phyloP scores from a whole-genome alignment of 371 early-diverging fungal species.

The Rhizopus sp. region DNA sequence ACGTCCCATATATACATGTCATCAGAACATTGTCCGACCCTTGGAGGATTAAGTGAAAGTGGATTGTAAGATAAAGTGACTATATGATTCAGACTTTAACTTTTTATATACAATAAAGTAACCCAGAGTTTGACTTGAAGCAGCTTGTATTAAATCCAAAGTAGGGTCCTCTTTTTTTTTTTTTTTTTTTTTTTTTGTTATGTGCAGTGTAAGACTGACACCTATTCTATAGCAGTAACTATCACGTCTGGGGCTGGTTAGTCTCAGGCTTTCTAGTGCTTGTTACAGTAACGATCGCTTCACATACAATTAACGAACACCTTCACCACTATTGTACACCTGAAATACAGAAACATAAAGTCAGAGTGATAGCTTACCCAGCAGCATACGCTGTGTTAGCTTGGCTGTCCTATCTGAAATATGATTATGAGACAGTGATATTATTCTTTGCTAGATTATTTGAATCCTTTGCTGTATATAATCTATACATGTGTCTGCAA shows the following conservation, averaged over 20 bases:
- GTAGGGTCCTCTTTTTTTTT: conserved; percentile 15
- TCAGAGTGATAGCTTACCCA: conserved; percentile 50
- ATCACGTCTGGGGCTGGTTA: conserved; percentile 54
- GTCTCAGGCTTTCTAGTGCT: conserved; percentile 35
- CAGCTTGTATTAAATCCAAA: conserved; percentile 41
- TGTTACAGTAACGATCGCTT: conserved; percentile 34
- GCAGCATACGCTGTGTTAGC: conserved; percentile 47
- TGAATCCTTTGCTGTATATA: conserved; percentile 54
- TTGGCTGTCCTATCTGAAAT: conserved; percentile 52
- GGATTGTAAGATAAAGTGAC: conserved; percentile 25
- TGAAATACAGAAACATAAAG: conserved; percentile 48
- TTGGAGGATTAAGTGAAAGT: conserved; percentile 28
- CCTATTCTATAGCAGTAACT: conserved; percentile 29
- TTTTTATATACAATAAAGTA: conserved; percentile 21
- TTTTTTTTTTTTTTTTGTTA: not conserved
- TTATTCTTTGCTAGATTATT: conserved; percentile 51
- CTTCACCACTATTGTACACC: conserved; percentile 45
- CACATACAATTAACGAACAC: conserved; percentile 38
- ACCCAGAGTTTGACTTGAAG: conserved; percentile 42
- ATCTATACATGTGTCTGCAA: conserved; percentile 44
- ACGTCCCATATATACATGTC: not conserved
- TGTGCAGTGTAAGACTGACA: not conserved
- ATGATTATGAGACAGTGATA: conserved; percentile 49
- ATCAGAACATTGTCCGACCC: conserved; percentile 27
- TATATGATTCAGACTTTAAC: not conserved